Base-by-base conservation (phyloP, 768 basidiomycete species). In the Candolleomyces eurysporus region DNA sequence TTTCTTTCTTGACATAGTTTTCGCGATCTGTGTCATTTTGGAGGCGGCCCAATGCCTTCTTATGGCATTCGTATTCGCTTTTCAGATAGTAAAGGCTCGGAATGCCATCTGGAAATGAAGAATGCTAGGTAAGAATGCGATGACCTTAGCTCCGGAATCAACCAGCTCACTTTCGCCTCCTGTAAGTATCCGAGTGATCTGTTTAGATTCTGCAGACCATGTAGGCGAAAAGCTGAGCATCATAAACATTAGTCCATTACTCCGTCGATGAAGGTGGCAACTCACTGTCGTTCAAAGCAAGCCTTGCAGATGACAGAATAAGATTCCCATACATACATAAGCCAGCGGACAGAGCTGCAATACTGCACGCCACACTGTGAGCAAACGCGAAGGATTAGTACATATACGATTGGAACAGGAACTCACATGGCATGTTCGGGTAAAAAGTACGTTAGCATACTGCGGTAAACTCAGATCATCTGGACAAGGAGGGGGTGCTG, bases 371-470 rank as follows among this genome's bases (percentile, higher is more conserved):
- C 13, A 45, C 13, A 3, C 43, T 22, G 51, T 52, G 21, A 7
- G 8, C 26, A 16, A 13, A 32, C 3, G 32, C 32, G 10, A 52
- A n/a, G 16, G 7, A 8, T n/a, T n/a, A n/a, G n/a, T n/a, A 26
- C 22, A 26, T 6, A 19, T 30, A 11, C 26, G 2, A 13, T n/a
- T 22, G 30, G 19, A 31, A 52, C 26, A 22, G 3, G 11, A 19
- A 40, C 58, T 56, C 40, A 62, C 61, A 42, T 58, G 52, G 49
- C 61, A 62, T 19, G 51, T 58, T 43, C 51, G 49, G 11, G 69
- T 70, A 63, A 74, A 81, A 5, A 78, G 54, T 19, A 79, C 64
- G 22, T 71, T 69, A 0, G 78, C 69, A 60, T 77, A 79, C 30
- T 69, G 70, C 0, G 71, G 65, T 39, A 76, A 67, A 53, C 66